phyloP scores from a whole-genome alignment of 2,329 filamentous ascomycete species.

The Alternaria brassicae region DNA sequence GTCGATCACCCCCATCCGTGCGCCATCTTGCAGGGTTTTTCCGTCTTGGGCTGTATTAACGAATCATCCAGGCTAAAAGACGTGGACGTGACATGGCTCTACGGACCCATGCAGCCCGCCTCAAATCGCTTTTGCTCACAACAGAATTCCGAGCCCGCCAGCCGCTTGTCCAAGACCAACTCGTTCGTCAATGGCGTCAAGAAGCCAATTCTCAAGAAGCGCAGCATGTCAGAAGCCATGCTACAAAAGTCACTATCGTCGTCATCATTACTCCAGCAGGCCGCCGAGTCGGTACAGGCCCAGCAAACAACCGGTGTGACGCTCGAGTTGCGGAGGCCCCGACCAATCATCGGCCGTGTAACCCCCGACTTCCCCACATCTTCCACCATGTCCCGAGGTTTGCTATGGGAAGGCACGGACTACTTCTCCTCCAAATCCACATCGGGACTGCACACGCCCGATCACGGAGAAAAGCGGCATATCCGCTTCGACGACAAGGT shows the following conservation, averaged over 20 bases:
- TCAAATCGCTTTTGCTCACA: conserved; percentile 61
- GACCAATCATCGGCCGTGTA: conserved; percentile 64
- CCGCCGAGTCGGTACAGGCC: conserved; percentile 83
- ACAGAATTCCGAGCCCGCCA: conserved; percentile 59
- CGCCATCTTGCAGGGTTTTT: conserved; percentile 26
- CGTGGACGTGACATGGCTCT: conserved; percentile 96
- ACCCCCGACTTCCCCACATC: conserved; percentile 73
- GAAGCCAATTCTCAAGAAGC: conserved; percentile 95
- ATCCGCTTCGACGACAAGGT: conserved; percentile 98
- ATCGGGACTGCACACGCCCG: conserved; percentile 73
- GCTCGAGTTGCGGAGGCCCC: conserved; percentile 58
- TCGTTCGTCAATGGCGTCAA: conserved; percentile 72
- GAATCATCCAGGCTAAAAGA: conserved; percentile 79
- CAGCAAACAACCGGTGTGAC: conserved; percentile 69
- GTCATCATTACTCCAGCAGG: conserved; percentile 88
- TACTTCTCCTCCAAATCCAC: conserved; percentile 71
- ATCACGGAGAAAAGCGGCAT: conserved; percentile 72
- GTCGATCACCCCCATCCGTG: conserved; percentile 41
- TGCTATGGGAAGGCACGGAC: conserved; percentile 69
- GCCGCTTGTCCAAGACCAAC: conserved; percentile 65
- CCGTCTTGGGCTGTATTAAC: conserved; percentile 38
- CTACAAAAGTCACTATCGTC: conserved; percentile 86
- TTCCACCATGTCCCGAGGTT: conserved; percentile 67
- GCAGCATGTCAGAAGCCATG: conserved; percentile 95
- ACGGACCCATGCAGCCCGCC: conserved; percentile 85